A percentile compares a stretch with the other conserved stretches of the same genome.
These are phyloP conservation scores for Exserohilum turcica DNA, from an alignment of 2,329 filamentous ascomycete species.

Conservation along the genomic window DNA sequence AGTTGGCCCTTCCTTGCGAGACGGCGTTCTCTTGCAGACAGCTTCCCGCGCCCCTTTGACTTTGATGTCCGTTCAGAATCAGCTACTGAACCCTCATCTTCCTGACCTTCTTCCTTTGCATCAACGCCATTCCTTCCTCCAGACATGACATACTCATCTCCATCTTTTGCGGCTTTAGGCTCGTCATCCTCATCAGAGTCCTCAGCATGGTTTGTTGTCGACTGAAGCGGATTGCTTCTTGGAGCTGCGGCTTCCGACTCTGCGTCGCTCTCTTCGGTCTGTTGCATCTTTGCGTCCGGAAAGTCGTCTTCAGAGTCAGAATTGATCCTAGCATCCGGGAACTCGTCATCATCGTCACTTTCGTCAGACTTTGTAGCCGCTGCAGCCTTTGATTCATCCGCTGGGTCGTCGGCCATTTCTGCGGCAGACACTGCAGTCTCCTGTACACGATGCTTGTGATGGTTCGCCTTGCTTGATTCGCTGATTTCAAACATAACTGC, in stretches of 20 bases:
- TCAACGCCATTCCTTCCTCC: constrained; percentile 10
- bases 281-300: constrained; percentile 49
- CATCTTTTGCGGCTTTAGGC: constrained; percentile 9
- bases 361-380: constrained; percentile 31
- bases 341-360: constrained; percentile 52
- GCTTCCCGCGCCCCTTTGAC: constrained; percentile 36
- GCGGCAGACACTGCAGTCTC: constrained; percentile 39
- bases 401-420: constrained; percentile 25
- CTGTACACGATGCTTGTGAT: constrained; percentile 74
- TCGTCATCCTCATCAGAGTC: constrained; percentile 36
- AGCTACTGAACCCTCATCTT: constrained; percentile 36
- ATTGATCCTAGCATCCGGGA: constrained; percentile 50
- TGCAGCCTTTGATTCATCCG: constrained; percentile 20
- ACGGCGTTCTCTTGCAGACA: constrained; percentile 48
- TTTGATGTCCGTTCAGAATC: constrained; percentile 34
- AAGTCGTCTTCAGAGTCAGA: constrained; percentile 53
- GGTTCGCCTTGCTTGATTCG: constrained; percentile 80
- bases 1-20: constrained; percentile 46
- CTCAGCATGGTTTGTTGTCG: constrained; percentile 18
- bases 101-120: constrained; percentile 24
- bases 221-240: constrained; percentile 49
- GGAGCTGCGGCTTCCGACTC: constrained; percentile 39
- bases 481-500: constrained; percentile 87
- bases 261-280: constrained; percentile 46
- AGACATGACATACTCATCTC: constrained; percentile 16